Conservation (phyloP, 202 grass and related monocot species). For the Dendrocalamus latiflorus region DNA sequence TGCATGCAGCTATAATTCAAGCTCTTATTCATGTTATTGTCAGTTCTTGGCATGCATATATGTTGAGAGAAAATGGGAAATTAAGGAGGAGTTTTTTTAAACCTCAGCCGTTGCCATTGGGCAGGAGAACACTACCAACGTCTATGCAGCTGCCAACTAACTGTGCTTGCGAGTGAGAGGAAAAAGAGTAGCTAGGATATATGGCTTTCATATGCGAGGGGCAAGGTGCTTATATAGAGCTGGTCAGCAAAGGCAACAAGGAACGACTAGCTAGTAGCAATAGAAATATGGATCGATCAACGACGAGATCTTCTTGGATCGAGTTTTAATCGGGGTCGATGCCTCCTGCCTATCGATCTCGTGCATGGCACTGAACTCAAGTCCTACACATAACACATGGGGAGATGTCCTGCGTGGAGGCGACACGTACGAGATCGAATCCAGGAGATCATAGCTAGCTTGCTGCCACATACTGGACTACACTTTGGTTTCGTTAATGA, state of each 20-base stretch:
- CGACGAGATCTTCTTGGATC: neutral
- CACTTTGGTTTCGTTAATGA: too few relatives aligned
- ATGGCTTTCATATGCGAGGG: neutral
- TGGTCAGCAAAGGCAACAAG: neutral
- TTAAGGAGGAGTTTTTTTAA: neutral
- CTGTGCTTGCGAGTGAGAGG: neutral
- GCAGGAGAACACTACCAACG: too few relatives aligned
- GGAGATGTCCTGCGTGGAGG: neutral
- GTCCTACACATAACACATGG: neutral
- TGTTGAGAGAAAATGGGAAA: neutral
- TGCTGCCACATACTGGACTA: neutral
- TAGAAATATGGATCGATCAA: neutral
- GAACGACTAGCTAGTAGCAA: neutral
- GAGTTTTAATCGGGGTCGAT: neutral
- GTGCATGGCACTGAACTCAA: neutral
- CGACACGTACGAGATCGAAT: neutral
- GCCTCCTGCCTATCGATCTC: neutral
- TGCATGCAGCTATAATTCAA: neutral
- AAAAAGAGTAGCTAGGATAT: neutral
- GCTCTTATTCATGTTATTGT: neutral
- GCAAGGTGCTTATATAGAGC: constrained; percentile 6
- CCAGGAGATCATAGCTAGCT: neutral
- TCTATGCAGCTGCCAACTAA: too few relatives aligned
- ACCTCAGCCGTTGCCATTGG: constrained; percentile 25
- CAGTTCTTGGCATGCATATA: too few relatives aligned